These are phyloP conservation scores for Paecilomyces niveus DNA, from an alignment of 2,329 filamentous ascomycete species.

Conservation along the genomic window DNA sequence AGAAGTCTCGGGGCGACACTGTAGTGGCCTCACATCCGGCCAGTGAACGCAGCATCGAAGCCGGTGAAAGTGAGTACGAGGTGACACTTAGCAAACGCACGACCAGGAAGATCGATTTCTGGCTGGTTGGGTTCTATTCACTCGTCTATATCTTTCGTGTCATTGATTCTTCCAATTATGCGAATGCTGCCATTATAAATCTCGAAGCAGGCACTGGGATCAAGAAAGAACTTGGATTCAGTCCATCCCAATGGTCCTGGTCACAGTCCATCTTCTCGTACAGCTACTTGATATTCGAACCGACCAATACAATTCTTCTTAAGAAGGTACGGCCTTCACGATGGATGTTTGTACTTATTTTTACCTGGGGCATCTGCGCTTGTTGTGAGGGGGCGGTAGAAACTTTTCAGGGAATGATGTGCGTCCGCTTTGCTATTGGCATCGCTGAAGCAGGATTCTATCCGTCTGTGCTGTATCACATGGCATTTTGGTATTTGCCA, in stretches of 20 bases:
- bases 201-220: constrained; percentile 33
- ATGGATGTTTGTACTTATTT: constrained; percentile 31
- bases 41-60: background rate
- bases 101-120: constrained; percentile 28
- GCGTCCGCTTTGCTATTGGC: constrained; percentile 31
- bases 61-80: background rate
- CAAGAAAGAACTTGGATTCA: constrained; percentile 30
- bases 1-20: background rate
- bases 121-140: constrained; percentile 24
- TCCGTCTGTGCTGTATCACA: constrained; percentile 28
- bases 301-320: constrained; percentile 31
- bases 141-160: constrained; percentile 34
- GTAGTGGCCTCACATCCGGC: background rate
- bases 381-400: constrained; percentile 28
- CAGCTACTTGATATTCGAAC: constrained; percentile 33
- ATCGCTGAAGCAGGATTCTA: constrained; percentile 31
- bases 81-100: constrained; percentile 20
- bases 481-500: constrained; percentile 35
- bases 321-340: constrained; percentile 27
- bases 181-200: constrained; percentile 37
- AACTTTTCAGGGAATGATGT: constrained; percentile 32
- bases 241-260: constrained; percentile 31
- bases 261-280: constrained; percentile 36
- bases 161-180: constrained; percentile 34
- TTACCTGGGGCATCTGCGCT: constrained; percentile 30